phyloP scores from a whole-genome alignment of 2,329 filamentous ascomycete genomes.

The Calonectria leucothoes region DNA sequence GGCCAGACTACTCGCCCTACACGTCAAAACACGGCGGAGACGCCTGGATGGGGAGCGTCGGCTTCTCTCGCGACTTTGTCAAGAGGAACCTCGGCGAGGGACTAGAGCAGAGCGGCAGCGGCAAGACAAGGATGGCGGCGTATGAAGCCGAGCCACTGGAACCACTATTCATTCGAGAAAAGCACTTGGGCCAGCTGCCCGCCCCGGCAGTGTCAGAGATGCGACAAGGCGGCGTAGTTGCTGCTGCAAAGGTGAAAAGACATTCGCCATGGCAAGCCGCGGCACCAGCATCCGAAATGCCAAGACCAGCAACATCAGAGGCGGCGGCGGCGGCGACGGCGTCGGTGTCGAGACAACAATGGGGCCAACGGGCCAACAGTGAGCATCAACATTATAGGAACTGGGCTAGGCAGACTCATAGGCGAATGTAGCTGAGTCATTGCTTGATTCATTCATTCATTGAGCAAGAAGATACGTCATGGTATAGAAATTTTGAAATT shows the following conservation, averaged over 20 bases:
- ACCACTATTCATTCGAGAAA: constrained; percentile 23
- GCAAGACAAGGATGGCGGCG: not conserved
- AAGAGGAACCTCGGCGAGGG: constrained; percentile 23
- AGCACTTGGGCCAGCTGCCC: not conserved
- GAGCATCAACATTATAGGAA: too few species aligned
- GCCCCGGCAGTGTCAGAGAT: not conserved
- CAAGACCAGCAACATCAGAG: not conserved
- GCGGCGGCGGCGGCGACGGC: too few species aligned
- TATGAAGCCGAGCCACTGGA: constrained; percentile 32
- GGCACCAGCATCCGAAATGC: not conserved
- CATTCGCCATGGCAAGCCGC: not conserved
- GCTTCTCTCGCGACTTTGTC: constrained; percentile 29
- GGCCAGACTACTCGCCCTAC: constrained; percentile 4
- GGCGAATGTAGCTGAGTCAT: not conserved
- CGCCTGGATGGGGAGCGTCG: constrained; percentile 34
- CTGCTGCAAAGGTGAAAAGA: not conserved
- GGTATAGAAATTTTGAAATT: not conserved
- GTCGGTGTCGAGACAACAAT: too few species aligned
- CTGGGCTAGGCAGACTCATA: not conserved
- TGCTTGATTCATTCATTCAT: too few species aligned
- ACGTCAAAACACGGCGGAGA: not conserved
- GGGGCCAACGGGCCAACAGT: too few species aligned
- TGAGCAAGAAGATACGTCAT: not conserved
- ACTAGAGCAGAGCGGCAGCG: not conserved
- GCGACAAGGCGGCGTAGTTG: not conserved